Conservation (phyloP, 192 early-diverging fungal genomes). For the Umbelopsis vinacea region DNA sequence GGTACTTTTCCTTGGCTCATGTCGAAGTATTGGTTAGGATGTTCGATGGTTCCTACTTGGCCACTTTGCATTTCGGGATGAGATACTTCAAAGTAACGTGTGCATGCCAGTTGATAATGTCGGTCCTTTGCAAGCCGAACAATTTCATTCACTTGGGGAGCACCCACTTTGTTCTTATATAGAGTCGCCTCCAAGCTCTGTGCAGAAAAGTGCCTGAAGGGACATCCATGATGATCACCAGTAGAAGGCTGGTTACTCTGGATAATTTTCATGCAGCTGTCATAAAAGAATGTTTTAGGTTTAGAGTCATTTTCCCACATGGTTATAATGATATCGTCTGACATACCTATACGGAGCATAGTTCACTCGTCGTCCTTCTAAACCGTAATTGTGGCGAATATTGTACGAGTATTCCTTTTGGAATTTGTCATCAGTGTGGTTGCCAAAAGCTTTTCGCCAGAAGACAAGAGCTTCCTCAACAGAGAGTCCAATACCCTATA, state of each 20-base stretch:
- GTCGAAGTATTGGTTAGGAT: slow-evolving; percentile 96
- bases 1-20: slow-evolving; percentile 24
- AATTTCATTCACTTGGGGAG: slow-evolving; percentile 68
- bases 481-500: slow-evolving; percentile 78
- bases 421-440: slow-evolving; percentile 86
- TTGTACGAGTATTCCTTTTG: slow-evolving; percentile 95
- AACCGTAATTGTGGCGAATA: slow-evolving; percentile 94
- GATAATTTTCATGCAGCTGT: slow-evolving; percentile 88
- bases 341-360: slow-evolving; percentile 74
- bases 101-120: slow-evolving; percentile 96
- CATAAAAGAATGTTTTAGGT: neutral
- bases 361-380: slow-evolving; percentile 86
- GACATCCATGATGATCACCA: slow-evolving; percentile 94
- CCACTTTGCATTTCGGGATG: slow-evolving; percentile 42
- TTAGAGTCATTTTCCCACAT: neutral
- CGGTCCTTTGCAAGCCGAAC: slow-evolving; percentile 63
- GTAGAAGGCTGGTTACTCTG: slow-evolving; percentile 74
- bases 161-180: slow-evolving; percentile 57
- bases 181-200: slow-evolving; percentile 69
- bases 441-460: slow-evolving; percentile 86
- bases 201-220: slow-evolving; percentile 82
- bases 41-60: slow-evolving; percentile 74
- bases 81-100: slow-evolving; percentile 81
- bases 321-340: neutral
- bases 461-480: slow-evolving; percentile 91